Evolutionary conservation across 306 rosid genomes (phyloP), one percentile per base, ranked within the genome.

Genomic region (Dryas alaskensis): DNA sequence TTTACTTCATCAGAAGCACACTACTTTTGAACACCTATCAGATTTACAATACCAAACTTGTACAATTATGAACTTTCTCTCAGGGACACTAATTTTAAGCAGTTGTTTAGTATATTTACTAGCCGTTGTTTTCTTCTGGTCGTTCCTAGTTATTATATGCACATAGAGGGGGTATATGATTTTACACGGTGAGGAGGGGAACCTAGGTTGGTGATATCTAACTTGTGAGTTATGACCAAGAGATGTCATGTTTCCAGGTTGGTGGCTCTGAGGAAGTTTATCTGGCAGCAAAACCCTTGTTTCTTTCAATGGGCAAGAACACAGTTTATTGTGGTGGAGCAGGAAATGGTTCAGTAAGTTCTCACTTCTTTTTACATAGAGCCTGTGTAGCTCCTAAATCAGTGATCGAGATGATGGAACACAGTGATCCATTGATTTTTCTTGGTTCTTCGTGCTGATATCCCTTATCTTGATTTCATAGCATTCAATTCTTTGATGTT

Each of bases 311-410:
- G 97, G 98, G 98, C 31, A 89, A 86, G 88, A 87, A 85, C 84
- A 78, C 88, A 63, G 82, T 94, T 62, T 83, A 85, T 77, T 94
- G 97, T 78, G 98, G 98, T 45, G 84, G 81, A 69, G 80, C 91
- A n/a, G 98, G 97, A 84, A 92, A 84, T 84, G 97, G 98, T 79
- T 89, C 97, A n/a, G 97, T 93, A 74, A 91, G 98, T 84, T 83
- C 22, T 63, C 43, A 48, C 52, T 53, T 72, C 73, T 76, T 31
- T 31, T 31, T 31, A 31, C 37, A 31, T 1, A 31, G 37, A 31
- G 37, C 37, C 37, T 31, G 37, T 31, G 37, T 31, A 31, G 37
- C 3, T 31, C 37, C 37, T 31, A 31, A 31, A 31, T 31, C 37
- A 31, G 37, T 31, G 37, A 31, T 31, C 37, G 37, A 31, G 37